Base-by-base conservation (phyloP, 164 flowering plant genomes). In the Kalanchoe fedtschenkoi region DNA sequence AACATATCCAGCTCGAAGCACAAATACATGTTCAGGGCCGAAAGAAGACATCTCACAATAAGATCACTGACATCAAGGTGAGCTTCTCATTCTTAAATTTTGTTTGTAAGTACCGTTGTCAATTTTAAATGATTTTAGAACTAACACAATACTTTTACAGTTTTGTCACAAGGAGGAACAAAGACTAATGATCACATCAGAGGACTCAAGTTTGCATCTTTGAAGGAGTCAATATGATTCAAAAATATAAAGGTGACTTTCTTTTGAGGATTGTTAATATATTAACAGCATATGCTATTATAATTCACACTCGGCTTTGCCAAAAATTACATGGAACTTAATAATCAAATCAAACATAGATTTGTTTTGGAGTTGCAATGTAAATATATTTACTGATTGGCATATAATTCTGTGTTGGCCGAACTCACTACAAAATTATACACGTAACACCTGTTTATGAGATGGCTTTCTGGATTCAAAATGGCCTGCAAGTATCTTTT, bases 41-140 rank as follows among this genome's bases (percentile, higher is more conserved):
- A 71, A 87, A 70, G 72, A 88, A 76, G 69, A 72, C 78, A 51
- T 78, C 81, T 39, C 71, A 77, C 68, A 86, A 75, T 70, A 80
- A 67, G 65, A 88, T 91, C 33, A 88, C 96, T 38, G 84, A 91
- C 70, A 83, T 88, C 65, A 82, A 89, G 93, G 96, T 86, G 19
- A 21, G 22, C 62, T 55, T 30, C 7, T 16, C 19, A 6, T 51
- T 63, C 29, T n/a, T n/a, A n/a, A n/a, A n/a, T n/a, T n/a, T n/a
- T n/a, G n/a, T n/a, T n/a, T n/a, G n/a, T n/a, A n/a, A n/a, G n/a
- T n/a, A n/a, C n/a, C n/a, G 6, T 17, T 29, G 8, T 15, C 22
- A 6, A 15, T 16, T 35, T 10, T 16, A 46, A 15, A n/a, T 44
- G 34, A 53, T 47, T 72, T 64, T 63, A n/a, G 17, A 30, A 65